These are phyloP conservation scores for Casaregolazyma lundiana DNA, from an alignment of 1,139 yeast species.

Conservation along the genomic window DNA sequence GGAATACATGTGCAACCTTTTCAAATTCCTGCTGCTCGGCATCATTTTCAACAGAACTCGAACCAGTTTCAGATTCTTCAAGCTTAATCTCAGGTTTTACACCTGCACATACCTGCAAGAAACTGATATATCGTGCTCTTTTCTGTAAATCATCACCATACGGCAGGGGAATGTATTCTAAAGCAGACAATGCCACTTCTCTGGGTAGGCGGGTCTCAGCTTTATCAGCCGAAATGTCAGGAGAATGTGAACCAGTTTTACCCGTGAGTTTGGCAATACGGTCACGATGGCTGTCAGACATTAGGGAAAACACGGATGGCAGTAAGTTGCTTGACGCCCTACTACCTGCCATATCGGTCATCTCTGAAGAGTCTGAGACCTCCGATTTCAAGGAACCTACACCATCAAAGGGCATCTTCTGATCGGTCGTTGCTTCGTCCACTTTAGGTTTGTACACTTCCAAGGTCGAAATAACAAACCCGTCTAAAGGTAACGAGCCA, in stretches of 20 bases:
- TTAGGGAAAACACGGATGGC: slow-evolving; percentile 6
- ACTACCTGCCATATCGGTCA: too few species aligned
- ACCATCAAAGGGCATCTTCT: too few species aligned
- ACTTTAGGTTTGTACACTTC: slow-evolving; percentile 2
- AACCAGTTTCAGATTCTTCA: slow-evolving; percentile 8
- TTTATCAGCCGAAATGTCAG: neutral
- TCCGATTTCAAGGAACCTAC: neutral
- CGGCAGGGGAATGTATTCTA: slow-evolving; percentile 9
- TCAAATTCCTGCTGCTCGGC: slow-evolving; percentile 27
- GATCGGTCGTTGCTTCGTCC: neutral
- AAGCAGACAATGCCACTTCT: slow-evolving; percentile 9
- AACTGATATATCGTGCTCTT: slow-evolving; percentile 15
- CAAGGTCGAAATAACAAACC: slow-evolving; percentile 18
- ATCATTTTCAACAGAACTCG: slow-evolving; percentile 8
- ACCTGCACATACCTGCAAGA: slow-evolving; percentile 12
- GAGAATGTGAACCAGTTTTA: neutral
- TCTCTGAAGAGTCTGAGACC: too few species aligned
- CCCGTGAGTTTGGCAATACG: slow-evolving; percentile 1
- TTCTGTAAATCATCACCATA: slow-evolving; percentile 13
- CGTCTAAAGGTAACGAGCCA: slow-evolving; percentile 22
- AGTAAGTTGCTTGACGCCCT: neutral
- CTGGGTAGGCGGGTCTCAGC: neutral
- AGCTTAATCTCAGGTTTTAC: slow-evolving; percentile 7
- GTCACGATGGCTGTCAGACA: slow-evolving; percentile 3
- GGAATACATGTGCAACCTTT: slow-evolving; percentile 28